These are phyloP conservation scores for Myxozyma udenii DNA, from an alignment of 805 yeast species.

Conservation along the genomic window DNA sequence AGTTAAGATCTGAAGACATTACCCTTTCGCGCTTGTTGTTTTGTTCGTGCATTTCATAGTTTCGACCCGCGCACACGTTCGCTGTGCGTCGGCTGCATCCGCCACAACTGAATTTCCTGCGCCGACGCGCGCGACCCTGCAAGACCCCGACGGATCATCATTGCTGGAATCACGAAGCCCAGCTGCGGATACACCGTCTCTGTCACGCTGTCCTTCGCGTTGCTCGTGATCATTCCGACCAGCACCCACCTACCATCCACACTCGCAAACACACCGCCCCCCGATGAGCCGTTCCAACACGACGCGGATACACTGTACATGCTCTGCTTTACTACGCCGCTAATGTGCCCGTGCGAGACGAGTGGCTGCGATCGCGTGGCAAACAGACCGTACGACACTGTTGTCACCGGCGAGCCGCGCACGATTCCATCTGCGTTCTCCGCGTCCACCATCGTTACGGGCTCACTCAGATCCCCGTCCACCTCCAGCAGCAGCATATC, in stretches of 20 bases:
- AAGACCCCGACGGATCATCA: too few relatives aligned
- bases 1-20: not conserved
- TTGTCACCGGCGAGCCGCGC: not conserved
- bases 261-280: conserved; percentile 11
- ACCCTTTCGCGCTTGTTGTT: too few relatives aligned
- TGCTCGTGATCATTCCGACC: conserved; percentile 18
- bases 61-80: too few relatives aligned
- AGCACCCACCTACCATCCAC: not conserved
- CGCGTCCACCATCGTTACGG: not conserved
- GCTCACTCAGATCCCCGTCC: not conserved
- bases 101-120: too few relatives aligned
- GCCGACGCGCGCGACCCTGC: too few relatives aligned
- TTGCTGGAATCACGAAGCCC: conserved; percentile 16
- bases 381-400: conserved; percentile 11
- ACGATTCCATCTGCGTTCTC: not conserved
- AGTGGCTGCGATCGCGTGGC: conserved; percentile 2
- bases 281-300: conserved; percentile 26
- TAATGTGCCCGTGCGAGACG: conserved; percentile 9
- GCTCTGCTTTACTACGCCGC: conserved; percentile 3
- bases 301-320: conserved; percentile 5
- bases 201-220: conserved; percentile 1
- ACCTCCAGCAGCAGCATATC: conserved; percentile 1
- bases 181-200: conserved; percentile 9
- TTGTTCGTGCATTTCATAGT: too few relatives aligned
- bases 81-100: too few relatives aligned